Base-by-base conservation (phyloP, 2,329 filamentous ascomycete species). In the Aspergillus calidoustus region DNA sequence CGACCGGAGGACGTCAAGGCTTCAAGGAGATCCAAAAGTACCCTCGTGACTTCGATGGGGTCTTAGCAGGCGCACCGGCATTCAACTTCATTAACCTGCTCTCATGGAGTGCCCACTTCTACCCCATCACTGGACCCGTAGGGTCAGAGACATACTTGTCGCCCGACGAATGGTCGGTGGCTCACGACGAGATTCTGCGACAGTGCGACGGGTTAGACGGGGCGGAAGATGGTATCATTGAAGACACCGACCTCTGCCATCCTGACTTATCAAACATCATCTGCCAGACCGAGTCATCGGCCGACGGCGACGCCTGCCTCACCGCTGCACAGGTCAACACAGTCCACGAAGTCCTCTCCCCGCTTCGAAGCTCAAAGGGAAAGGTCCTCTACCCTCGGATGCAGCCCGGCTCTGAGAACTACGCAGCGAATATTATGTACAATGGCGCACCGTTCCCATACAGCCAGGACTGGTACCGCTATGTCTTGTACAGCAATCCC, bases 1-100 rank as follows among this genome's bases (percentile, higher is more conserved):
- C 84, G 0, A 82, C 84, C 0, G 87, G 87, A 7, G 86, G 87
- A 0, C 78, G 86, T 0, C 84, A 88, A 74, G 86, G 84, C 3
- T 74, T 86, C 38, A 84, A 83, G 57, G 80, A 81, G 7, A 81
- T 83, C 0, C 81, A 88, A 65, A 68, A 74, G 15, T 87, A 81
- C 62, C 84, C 86, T 0, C 75, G 82, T 0, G 84, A 87, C 62
- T 87, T 87, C 25, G 84, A 87, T 65, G 86, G 86, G 22, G 78
- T 84, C 9, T 68, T 87, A 1, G 81, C 84, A 15, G 80, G 31
- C 15, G 83, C 62, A n/a, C 80, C 4, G 76, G 80, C 9, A 79
- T 53, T 64, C 31, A 64, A 64, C 83, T 0, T 85, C 83, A 82
- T 84, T 81, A 76, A 83, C 78, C 38, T 83, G 17, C 66, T 76